Conservation (phyloP, 805 yeast species). For the Teunomyces tritomae region DNA sequence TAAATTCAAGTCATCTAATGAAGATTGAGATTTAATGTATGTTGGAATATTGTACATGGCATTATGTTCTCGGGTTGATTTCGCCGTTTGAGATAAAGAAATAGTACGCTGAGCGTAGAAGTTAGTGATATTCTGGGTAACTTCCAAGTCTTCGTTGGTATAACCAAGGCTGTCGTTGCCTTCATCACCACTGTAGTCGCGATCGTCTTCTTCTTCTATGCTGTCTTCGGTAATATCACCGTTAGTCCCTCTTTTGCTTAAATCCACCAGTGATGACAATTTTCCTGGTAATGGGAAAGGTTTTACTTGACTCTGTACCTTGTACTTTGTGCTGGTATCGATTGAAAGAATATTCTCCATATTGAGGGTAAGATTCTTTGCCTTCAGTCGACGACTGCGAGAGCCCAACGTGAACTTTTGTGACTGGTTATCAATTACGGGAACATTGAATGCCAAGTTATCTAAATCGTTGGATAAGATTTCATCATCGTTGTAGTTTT, state of each 20-base stretch:
- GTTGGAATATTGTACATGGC: slow-evolving; percentile 37
- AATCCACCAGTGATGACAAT: slow-evolving; percentile 12
- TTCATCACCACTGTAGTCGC: slow-evolving; percentile 9
- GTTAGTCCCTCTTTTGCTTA: slow-evolving; percentile 6
- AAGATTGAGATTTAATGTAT: slow-evolving; percentile 37
- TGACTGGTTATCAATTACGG: slow-evolving; percentile 36
- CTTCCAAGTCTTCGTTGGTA: slow-evolving; percentile 29
- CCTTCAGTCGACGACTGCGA: neutral
- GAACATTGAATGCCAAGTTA: slow-evolving; percentile 41
- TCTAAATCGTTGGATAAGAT: slow-evolving; percentile 36
- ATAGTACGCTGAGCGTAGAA: slow-evolving; percentile 36
- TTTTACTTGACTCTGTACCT: slow-evolving; percentile 8
- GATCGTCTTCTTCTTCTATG: slow-evolving; percentile 18
- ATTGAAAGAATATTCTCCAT: slow-evolving; percentile 14
- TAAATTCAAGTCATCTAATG: slow-evolving; percentile 57
- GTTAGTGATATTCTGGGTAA: slow-evolving; percentile 34
- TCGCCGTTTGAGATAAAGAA: slow-evolving; percentile 32
- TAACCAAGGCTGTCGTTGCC: slow-evolving; percentile 9
- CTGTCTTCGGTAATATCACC: slow-evolving; percentile 12
- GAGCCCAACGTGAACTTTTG: slow-evolving; percentile 23
- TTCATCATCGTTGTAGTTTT: slow-evolving; percentile 40
- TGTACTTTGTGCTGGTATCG: slow-evolving; percentile 23
- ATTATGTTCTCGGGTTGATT: slow-evolving; percentile 29
- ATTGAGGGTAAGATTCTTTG: slow-evolving; percentile 1
- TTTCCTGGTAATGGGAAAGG: slow-evolving; percentile 34